Evolutionary conservation across 2,329 filamentous ascomycete genomes (phyloP), one percentile per base, ranked within the genome.

Genomic region (Amesomyces nigricolor): DNA sequence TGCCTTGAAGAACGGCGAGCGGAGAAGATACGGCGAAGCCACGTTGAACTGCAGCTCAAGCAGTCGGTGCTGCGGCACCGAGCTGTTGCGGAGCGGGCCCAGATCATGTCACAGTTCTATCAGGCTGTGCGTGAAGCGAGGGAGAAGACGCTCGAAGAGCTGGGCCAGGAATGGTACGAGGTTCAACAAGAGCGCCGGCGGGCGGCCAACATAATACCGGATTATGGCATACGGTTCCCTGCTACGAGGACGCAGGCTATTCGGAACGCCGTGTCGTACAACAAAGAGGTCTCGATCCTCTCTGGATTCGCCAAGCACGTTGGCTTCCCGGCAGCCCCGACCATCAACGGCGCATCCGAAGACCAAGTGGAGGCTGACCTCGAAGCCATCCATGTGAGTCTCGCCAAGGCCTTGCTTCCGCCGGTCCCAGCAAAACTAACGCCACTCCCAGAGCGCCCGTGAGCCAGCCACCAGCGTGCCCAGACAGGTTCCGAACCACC

Each of bases 261-360:
- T 58, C 80, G 83, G 59, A 88, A 96, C 60, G 91, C 95, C 63
- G 81, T 91, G 48, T 88, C 91, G 46, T 97, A 97, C 74, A 97
- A 96, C 69, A 88, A 87, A 62, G 94, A 99, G 69, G 91, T 99
- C 4, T 95, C 91, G 0, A 83, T 96, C 29, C 75, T 99, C 55
- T 86, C 91, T 5, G 92, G 92, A 38, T 79, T 97, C 50, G 91
- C 92, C 37, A 97, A 96, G 72, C 91, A 96, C 69, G 86, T 95
- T 66, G 94, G 94, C 22, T 99, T 99, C 72, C 94, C 94, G 37
- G 91, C 92, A 32, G 94, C 91, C n/a, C 94, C 94, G 17, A 80
- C 88, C 35, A 86, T 99, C 72, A 78, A 78, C 56, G 81, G 88
- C 42, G 88, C 89, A 26, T 85, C 86, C 38, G 71, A 80, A 19